Base-by-base conservation (phyloP, 1,139 yeast species). In the Hanseniaspora sp. region DNA sequence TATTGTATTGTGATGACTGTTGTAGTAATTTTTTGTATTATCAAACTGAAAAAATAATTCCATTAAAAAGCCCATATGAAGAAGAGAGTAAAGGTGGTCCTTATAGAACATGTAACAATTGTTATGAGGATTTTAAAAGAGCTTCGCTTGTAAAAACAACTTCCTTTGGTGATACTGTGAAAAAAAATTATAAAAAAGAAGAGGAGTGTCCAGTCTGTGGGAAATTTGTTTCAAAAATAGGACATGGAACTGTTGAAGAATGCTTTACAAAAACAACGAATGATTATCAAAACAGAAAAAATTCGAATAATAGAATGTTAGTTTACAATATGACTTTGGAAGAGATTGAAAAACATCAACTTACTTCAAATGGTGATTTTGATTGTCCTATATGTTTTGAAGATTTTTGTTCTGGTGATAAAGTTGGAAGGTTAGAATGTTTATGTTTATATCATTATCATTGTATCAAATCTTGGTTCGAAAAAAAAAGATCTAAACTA, bases 331-430 rank as follows among this genome's bases (percentile, higher is more conserved):
- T 90, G 62, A 13, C 48, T 2, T 18, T n/a, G 30, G 17, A 37
- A 6, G 52, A 48, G 18, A 39, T 44, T 17, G 37, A 37, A 9
- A 45, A 31, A 1, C 37, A 40, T 9, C 17, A 47, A 23, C 23
- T 12, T 56, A 55, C 17, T 8, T 38, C 23, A 1, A 53, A 49
- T 12, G 51, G 45, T 3, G 55, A 59, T 17, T 74, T 75, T 47
- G 98, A 92, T 65, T 92, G 99, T 68, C 92, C 88, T 9, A 90
- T 92, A 43, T 92, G 99, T 66, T 78, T 90, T 60, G 98, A 92
- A 64, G 95, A 86, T 37, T 78, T 90, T 65, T 71, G 71, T 53
- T 86, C 88, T 0, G 96, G 95, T 3, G 94, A 88, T 57, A 83
- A 82, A 62, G 94, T 94, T 15, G 97, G 95, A 0, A 72, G 99